phyloP scores from a whole-genome alignment of 2,329 filamentous ascomycete species.

The Diaporthe amygdali region DNA sequence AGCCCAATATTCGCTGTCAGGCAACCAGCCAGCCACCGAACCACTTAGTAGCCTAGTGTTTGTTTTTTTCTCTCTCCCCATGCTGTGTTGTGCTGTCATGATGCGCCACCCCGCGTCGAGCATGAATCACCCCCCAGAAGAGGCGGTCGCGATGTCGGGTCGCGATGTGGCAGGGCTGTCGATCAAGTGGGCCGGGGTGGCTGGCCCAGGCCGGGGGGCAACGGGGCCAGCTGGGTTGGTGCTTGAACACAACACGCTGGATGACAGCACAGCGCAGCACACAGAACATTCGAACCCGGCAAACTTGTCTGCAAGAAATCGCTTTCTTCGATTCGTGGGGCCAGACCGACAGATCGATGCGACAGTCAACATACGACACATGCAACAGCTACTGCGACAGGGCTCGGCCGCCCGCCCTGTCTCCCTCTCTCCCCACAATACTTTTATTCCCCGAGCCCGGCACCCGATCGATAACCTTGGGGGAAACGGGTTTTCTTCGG shows the following conservation, averaged over 20 bases:
- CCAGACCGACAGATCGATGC: background rate
- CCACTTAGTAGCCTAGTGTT: background rate
- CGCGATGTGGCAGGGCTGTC: slow-evolving; percentile 9
- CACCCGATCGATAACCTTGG: background rate
- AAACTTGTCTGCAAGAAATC: no score
- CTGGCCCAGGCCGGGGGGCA: background rate
- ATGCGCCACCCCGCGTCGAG: background rate
- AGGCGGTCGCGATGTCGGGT: slow-evolving; percentile 12
- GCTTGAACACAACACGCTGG: background rate
- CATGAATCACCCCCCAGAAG: slow-evolving; percentile 4
- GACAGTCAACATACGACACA: background rate
- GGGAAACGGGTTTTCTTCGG: background rate
- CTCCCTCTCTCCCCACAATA: background rate
- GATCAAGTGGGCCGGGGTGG: slow-evolving; percentile 12
- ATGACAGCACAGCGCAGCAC: background rate
- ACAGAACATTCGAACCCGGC: background rate
- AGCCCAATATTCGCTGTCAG: background rate
- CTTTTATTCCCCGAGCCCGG: background rate
- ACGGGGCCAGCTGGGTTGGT: background rate
- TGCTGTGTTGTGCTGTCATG: background rate
- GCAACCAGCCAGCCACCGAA: background rate
- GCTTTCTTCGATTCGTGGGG: background rate
- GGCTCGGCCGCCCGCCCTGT: background rate
- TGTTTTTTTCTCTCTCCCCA: background rate
- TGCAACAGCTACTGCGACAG: slow-evolving; percentile 2